Percentiles rank a stretch among this genome's conserved stretches.
phyloP scores from a whole-genome alignment of 2,329 filamentous ascomycete species.

The Aspergillus felis region DNA sequence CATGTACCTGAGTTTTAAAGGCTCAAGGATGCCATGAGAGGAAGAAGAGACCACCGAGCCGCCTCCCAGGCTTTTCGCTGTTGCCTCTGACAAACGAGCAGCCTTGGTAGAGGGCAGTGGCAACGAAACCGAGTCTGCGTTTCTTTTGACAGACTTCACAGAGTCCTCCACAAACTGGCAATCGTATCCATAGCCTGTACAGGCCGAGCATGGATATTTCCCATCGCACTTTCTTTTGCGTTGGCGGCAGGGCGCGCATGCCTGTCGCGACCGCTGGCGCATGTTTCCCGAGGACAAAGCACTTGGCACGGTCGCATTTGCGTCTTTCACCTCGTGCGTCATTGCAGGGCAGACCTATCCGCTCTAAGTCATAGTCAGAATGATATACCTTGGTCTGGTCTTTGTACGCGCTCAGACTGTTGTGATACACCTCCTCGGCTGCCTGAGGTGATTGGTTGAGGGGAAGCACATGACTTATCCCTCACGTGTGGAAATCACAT shows the following conservation, averaged over 20 bases:
- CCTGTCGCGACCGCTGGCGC: constrained; percentile 21
- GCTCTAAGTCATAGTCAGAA: background rate
- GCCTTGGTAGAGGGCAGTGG: background rate
- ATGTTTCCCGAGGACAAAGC: constrained; percentile 8
- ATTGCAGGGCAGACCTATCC: background rate
- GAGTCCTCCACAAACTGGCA: constrained; percentile 19
- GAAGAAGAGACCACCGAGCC: constrained; percentile 2
- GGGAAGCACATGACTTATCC: background rate
- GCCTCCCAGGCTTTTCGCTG: background rate
- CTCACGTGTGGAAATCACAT: too few relatives aligned
- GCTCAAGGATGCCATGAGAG: constrained; percentile 23
- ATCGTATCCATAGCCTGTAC: constrained; percentile 25
- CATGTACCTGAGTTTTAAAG: constrained; percentile 28
- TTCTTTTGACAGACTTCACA: background rate
- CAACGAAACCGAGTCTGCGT: background rate
- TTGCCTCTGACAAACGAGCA: background rate
- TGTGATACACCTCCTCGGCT: background rate
- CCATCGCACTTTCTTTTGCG: constrained; percentile 31
- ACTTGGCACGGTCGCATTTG: background rate
- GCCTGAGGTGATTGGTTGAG: too few relatives aligned
- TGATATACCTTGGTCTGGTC: background rate
- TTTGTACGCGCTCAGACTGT: background rate
- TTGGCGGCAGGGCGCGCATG: constrained; percentile 26
- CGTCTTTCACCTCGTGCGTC: background rate
- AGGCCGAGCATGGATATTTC: constrained; percentile 23